These are phyloP conservation scores for Hypoxylon lienhwacheense DNA, from an alignment of 495 filamentous ascomycete species.

Conservation along the genomic window DNA sequence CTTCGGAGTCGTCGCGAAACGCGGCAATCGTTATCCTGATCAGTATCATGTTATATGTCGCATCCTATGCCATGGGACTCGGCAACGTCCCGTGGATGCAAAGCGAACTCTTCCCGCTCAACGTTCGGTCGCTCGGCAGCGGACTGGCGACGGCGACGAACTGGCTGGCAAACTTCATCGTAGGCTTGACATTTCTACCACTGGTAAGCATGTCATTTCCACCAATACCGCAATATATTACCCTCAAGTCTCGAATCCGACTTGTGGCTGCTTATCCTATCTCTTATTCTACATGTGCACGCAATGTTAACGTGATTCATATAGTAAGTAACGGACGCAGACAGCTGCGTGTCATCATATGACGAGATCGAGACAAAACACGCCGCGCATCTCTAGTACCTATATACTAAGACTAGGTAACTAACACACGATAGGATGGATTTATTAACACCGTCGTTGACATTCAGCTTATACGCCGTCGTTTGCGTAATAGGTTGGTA, in stretches of 20 bases:
- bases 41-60: slow-evolving; percentile 79
- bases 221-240: neutral
- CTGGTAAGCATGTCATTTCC: slow-evolving; percentile 46
- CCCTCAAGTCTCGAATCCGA: neutral
- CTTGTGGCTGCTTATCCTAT: neutral
- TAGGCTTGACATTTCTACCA: slow-evolving; percentile 83
- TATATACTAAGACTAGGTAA: neutral
- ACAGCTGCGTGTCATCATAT: neutral
- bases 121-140: slow-evolving; percentile 78
- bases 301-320: slow-evolving; percentile 19
- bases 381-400: neutral
- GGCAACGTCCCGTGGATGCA: slow-evolving; percentile 95
- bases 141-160: slow-evolving; percentile 84
- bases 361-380: too few relatives aligned
- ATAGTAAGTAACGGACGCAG: slow-evolving; percentile 21
- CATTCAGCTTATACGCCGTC: slow-evolving; percentile 73
- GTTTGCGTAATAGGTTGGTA: slow-evolving; percentile 70
- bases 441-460: slow-evolving; percentile 69
- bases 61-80: slow-evolving; percentile 82
- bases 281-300: neutral
- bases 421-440: slow-evolving; percentile 58
- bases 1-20: slow-evolving; percentile 31
- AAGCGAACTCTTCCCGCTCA: slow-evolving; percentile 83
- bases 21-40: slow-evolving; percentile 62
- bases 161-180: slow-evolving; percentile 85